phyloP scores from a whole-genome alignment of 169 alveolate species.

The Babesia sp. region DNA sequence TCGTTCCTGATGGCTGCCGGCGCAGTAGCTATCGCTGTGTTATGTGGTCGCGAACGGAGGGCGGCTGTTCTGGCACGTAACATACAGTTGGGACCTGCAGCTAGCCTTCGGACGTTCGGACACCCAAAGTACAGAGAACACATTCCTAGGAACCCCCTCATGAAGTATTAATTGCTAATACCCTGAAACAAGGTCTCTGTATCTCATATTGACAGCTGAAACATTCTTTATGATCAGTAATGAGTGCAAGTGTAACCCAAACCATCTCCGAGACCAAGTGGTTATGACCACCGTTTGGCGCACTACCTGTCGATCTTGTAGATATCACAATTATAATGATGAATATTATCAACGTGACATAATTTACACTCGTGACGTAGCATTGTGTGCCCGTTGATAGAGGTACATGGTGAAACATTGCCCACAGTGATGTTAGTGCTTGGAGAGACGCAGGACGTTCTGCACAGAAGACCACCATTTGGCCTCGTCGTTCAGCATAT shows the following conservation, averaged over 20 bases:
- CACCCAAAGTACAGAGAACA: conserved; percentile 65
- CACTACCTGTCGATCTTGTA: neutral
- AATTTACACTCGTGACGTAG: neutral
- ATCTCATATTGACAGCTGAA: too few species aligned
- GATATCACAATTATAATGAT: neutral
- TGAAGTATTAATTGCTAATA: conserved; percentile 28
- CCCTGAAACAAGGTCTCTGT: too few species aligned
- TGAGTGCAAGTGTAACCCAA: too few species aligned
- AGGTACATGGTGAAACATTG: neutral
- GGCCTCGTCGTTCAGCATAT: conserved; percentile 57
- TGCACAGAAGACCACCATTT: conserved; percentile 73
- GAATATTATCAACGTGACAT: neutral
- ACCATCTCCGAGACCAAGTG: too few species aligned
- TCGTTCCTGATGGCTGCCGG: conserved; percentile 66
- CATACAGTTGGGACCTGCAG: conserved; percentile 59
- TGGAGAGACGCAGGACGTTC: conserved; percentile 44
- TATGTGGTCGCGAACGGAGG: conserved; percentile 61
- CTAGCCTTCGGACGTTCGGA: conserved; percentile 57
- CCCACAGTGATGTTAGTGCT: neutral
- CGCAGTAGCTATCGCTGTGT: conserved; percentile 62
- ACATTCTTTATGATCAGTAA: too few species aligned
- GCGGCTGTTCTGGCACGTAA: conserved; percentile 57
- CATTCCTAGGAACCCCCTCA: conserved; percentile 61
- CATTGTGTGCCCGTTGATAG: neutral
- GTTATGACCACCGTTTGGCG: neutral